These are phyloP conservation scores for Claviceps sp. DNA, from an alignment of 2,329 filamentous ascomycete species.

Conservation along the genomic window DNA sequence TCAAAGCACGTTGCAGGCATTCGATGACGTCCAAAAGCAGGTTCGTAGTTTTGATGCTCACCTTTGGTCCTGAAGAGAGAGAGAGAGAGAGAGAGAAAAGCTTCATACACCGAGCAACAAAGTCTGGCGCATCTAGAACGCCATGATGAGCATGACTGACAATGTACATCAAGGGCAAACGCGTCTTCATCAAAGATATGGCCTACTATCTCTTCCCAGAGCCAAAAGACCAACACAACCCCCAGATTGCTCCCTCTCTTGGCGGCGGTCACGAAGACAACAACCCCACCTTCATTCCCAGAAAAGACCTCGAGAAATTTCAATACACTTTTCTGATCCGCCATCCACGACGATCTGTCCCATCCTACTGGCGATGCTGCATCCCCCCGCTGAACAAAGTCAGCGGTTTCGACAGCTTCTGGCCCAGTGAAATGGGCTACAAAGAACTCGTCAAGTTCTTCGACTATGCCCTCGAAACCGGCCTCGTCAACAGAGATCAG, in stretches of 20 bases:
- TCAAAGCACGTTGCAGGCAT: constrained; percentile 61
- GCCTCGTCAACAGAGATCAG: constrained; percentile 56
- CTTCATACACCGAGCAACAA: too few relatives aligned
- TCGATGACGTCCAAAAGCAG: constrained; percentile 60
- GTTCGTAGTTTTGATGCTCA: constrained; percentile 31
- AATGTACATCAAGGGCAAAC: constrained; percentile 52
- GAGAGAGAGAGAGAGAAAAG: too few relatives aligned
- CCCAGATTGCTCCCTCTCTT: constrained; percentile 68
- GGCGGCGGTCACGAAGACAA: constrained; percentile 45
- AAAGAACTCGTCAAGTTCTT: constrained; percentile 76
- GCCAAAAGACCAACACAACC: constrained; percentile 41
- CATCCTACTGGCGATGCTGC: constrained; percentile 89
- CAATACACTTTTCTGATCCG: constrained; percentile 96
- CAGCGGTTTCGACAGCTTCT: constrained; percentile 79
- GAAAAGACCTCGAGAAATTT: constrained; percentile 58
- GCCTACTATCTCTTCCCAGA: constrained; percentile 81
- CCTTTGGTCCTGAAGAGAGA: too few relatives aligned
- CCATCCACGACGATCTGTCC: constrained; percentile 81
- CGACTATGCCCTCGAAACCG: constrained; percentile 61
- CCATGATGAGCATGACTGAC: background rate
- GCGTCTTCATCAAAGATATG: constrained; percentile 97
- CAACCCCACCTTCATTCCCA: constrained; percentile 78
- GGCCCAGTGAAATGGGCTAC: constrained; percentile 82
- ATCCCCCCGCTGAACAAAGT: constrained; percentile 70
- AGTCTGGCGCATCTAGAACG: background rate